Conservation (phyloP, 192 early-diverging fungal species). For the Diversispora eburnea region DNA sequence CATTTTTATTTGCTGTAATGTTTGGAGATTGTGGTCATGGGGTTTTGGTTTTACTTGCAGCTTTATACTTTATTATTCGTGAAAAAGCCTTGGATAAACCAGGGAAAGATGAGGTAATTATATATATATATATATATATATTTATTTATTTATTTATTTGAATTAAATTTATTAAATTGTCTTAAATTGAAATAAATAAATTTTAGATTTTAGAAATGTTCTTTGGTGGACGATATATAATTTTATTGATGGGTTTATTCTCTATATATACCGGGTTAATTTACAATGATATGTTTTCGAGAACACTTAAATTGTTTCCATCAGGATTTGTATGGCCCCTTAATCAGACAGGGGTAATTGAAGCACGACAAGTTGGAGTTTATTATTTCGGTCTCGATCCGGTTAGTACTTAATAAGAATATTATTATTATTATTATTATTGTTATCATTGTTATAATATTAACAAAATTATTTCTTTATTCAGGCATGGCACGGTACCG, state of each 20-base stretch:
- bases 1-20: slow-evolving; percentile 99
- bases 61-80: slow-evolving; percentile 69
- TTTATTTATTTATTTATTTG: too few relatives aligned
- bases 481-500: slow-evolving; percentile 85
- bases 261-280: slow-evolving; percentile 96
- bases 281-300: slow-evolving; percentile 98
- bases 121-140: too few relatives aligned
- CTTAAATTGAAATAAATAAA: not conserved
- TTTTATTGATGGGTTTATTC: slow-evolving; percentile 96
- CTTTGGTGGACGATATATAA: slow-evolving; percentile 95
- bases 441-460: not conserved
- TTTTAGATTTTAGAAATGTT: slow-evolving; percentile 80
- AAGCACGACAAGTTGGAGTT: slow-evolving; percentile 50
- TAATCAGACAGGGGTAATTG: slow-evolving; percentile 57
- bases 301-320: slow-evolving; percentile 65
- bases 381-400: slow-evolving; percentile 90
- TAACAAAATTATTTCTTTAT: not conserved
- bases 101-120: slow-evolving; percentile 71
- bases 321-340: slow-evolving; percentile 74
- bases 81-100: slow-evolving; percentile 76
- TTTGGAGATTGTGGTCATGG: slow-evolving; percentile 99
- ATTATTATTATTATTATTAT: slow-evolving; percentile 3
- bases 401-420: slow-evolving; percentile 39
- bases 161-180: not conserved
- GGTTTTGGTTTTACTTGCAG: slow-evolving; percentile 74